Conservation (phyloP, 768 basidiomycete genomes). For the Pisolithus microcarpus region DNA sequence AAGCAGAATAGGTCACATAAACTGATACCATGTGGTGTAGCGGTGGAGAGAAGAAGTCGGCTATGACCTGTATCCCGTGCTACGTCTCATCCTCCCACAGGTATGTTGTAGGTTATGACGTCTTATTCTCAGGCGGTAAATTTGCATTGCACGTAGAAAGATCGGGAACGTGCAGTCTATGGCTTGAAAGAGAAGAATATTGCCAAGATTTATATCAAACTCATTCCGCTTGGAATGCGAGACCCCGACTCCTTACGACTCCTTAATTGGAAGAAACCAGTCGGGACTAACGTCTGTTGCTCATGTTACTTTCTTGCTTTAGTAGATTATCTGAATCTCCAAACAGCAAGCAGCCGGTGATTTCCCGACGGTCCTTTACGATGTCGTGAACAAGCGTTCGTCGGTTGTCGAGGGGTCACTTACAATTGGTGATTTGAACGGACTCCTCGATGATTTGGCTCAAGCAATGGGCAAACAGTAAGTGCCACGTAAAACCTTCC, state of each 20-base stretch:
- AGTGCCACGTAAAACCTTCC: conserved; percentile 9
- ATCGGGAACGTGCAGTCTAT: conserved; percentile 86
- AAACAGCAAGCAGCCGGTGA: conserved; percentile 70
- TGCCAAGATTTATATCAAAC: conserved; percentile 86
- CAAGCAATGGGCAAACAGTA: conserved; percentile 71
- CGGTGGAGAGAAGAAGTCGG: conserved; percentile 87
- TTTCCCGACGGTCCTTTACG: conserved; percentile 80
- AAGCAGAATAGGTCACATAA: background rate
- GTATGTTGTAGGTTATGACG: conserved; percentile 28
- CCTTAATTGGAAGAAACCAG: conserved; percentile 85
- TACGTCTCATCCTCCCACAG: conserved; percentile 88
- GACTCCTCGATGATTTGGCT: conserved; percentile 70
- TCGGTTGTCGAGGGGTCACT: conserved; percentile 70
- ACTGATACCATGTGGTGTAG: conserved; percentile 31
- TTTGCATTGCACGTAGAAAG: conserved; percentile 54
- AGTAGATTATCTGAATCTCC: background rate
- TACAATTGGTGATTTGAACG: conserved; percentile 79
- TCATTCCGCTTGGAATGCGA: conserved; percentile 75
- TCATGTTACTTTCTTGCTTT: background rate
- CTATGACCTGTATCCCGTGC: conserved; percentile 79
- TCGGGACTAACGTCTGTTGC: conserved; percentile 52
- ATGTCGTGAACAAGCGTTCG: conserved; percentile 79
- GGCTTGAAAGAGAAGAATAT: conserved; percentile 92
- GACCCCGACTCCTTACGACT: conserved; percentile 79
- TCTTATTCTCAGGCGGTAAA: background rate